A percentile compares a stretch with the other conserved stretches of the same genome.
Evolutionary conservation across 1,284 basidiomycete species (phyloP).

Genomic region (Ganoderma lingzhi): DNA sequence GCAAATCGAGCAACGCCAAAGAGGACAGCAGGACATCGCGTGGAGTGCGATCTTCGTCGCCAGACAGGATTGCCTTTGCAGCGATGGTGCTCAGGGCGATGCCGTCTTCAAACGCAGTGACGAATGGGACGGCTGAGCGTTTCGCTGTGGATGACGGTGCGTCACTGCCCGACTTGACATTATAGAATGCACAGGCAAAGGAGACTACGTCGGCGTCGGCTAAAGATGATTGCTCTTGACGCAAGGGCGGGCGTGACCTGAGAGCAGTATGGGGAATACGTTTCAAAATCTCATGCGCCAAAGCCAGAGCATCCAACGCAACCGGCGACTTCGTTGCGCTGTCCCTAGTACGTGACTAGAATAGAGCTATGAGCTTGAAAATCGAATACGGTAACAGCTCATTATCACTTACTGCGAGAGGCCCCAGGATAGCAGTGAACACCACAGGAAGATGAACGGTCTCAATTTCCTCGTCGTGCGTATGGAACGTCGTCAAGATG

Average conservation of each 20-base stretch:
- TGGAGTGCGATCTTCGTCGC: slow-evolving; percentile 39
- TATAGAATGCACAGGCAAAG: slow-evolving; percentile 70
- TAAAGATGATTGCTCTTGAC: slow-evolving; percentile 41
- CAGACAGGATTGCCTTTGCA: slow-evolving; percentile 48
- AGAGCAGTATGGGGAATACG: slow-evolving; percentile 61
- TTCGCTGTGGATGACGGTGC: slow-evolving; percentile 23
- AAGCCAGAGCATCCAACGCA: slow-evolving; percentile 54
- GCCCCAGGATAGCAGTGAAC: slow-evolving; percentile 71
- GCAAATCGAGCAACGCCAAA: slow-evolving; percentile 57
- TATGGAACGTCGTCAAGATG: slow-evolving; percentile 72
- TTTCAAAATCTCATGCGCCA: slow-evolving; percentile 62
- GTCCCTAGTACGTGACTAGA: slow-evolving; percentile 11
- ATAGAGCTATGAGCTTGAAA: not conserved
- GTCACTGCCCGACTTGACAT: slow-evolving; percentile 44
- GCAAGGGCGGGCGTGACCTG: slow-evolving; percentile 56
- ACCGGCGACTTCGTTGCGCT: slow-evolving; percentile 40
- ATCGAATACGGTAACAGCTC: not conserved
- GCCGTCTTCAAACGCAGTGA: slow-evolving; percentile 63
- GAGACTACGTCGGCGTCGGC: slow-evolving; percentile 49
- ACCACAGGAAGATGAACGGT: slow-evolving; percentile 83
- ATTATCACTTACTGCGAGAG: slow-evolving; percentile 58
- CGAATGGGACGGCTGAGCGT: slow-evolving; percentile 57
- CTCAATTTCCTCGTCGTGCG: slow-evolving; percentile 85
- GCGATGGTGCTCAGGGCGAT: slow-evolving; percentile 54
- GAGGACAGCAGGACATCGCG: slow-evolving; percentile 59